Evolutionary conservation across 2,329 filamentous ascomycete species (phyloP).

Genomic region (Lasiodiplodia theobromae): DNA sequence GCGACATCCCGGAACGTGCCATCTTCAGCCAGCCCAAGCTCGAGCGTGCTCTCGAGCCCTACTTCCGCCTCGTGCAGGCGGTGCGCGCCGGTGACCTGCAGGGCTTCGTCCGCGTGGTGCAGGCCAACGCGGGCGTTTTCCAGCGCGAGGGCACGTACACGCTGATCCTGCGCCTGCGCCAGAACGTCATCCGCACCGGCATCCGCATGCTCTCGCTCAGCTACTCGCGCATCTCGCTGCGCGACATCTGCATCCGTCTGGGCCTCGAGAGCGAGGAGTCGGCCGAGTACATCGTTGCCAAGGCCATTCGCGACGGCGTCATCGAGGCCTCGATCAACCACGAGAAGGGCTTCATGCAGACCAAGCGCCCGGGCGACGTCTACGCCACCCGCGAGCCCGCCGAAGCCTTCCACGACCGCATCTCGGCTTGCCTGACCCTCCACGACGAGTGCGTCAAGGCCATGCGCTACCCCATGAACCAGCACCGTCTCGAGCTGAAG

Average conservation of each 20-base stretch:
- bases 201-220: constrained; percentile 99
- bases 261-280: constrained; percentile 95
- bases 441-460: constrained; percentile 99
- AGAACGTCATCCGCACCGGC: constrained; percentile 99
- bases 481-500: constrained; percentile 95
- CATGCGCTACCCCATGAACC: constrained; percentile 99
- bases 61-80: constrained; percentile 91
- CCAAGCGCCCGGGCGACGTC: constrained; percentile 90
- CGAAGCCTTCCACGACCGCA: constrained; percentile 97
- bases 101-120: constrained; percentile 88
- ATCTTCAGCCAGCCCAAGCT: constrained; percentile 90
- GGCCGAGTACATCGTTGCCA: constrained; percentile 98
- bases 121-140: constrained; percentile 82
- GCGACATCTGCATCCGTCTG: constrained; percentile 95
- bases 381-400: constrained; percentile 95
- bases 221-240: constrained; percentile 94
- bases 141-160: constrained; percentile 94
- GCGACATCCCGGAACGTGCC: constrained; percentile 94
- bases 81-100: constrained; percentile 96
- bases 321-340: constrained; percentile 92
- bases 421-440: constrained; percentile 85
- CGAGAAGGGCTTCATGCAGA: constrained; percentile 94
- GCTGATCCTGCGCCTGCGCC: constrained; percentile 88
- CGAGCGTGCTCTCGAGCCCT: constrained; percentile 87
- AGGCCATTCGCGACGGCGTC: constrained; percentile 94